phyloP scores from a whole-genome alignment of 306 rosid genomes.

The Citrullus mucosospermus region DNA sequence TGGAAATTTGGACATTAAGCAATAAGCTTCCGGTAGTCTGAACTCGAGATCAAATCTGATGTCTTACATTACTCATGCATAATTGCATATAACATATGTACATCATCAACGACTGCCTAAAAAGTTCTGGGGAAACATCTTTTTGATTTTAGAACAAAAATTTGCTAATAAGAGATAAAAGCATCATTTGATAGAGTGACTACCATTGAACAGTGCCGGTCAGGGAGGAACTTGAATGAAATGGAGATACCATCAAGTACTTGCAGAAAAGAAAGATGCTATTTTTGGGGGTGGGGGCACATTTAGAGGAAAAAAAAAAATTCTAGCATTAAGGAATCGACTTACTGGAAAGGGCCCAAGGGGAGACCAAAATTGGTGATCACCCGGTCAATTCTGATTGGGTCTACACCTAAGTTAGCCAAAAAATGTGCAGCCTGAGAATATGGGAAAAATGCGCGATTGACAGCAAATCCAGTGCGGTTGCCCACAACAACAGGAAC shows the following conservation, averaged over 20 bases:
- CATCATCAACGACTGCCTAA: background rate
- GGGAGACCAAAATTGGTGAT: constrained; percentile 81
- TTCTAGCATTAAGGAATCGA: constrained; percentile 18
- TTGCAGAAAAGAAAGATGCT: background rate
- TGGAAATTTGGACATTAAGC: background rate
- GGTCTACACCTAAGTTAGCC: constrained; percentile 67
- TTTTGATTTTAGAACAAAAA: background rate
- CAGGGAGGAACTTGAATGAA: background rate
- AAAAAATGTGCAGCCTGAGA: constrained; percentile 55
- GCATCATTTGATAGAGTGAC: background rate
- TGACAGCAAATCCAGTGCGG: constrained; percentile 96
- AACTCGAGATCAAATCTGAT: background rate
- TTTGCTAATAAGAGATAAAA: background rate
- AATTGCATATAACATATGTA: background rate
- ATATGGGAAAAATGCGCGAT: constrained; percentile 91
- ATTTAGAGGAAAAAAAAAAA: background rate
- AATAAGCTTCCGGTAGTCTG: background rate
- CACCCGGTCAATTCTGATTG: constrained; percentile 64
- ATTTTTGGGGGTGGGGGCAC: too few relatives aligned
- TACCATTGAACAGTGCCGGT: background rate
- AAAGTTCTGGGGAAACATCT: background rate
- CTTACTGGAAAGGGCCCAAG: constrained; percentile 88
- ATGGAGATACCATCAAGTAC: background rate
- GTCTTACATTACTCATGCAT: background rate
- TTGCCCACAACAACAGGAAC: constrained; percentile 90